Base-by-base conservation (phyloP, 768 basidiomycete genomes). In the Saitozyma podzolica region DNA sequence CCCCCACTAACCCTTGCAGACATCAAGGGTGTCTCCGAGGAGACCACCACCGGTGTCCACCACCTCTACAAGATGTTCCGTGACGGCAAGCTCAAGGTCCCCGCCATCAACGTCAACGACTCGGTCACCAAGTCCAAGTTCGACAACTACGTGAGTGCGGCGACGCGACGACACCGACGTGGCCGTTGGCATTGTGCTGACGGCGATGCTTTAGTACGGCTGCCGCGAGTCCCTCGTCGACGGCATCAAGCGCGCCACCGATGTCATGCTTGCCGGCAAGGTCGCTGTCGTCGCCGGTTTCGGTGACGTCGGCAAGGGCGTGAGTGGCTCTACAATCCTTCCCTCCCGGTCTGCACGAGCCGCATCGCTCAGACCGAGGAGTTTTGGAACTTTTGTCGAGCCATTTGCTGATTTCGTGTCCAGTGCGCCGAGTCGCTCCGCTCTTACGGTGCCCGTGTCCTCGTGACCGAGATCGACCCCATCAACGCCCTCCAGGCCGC, bases 111-210 rank as follows among this genome's bases (percentile, higher is more conserved):
- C 81, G 96, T 99, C 78, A 98, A 98, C 81, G 94, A 96, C 83
- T 96, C 95, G 6, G 96, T 99, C 77, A 99, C 96, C 69, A 99
- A 99, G 83, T 96, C 93, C 79, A 99, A 99, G 85, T 99, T 99
- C 80, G 82, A 82, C 79, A 81, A 81, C 80, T 80, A 77, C 73
- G 71, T 73, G 37, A 62, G 63, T 63, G n/a, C 9, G 1, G 3
- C 50, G 43, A n/a, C 29, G 58, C 65, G 5, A 29, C 29, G 29
- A 29, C 29, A 29, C 29, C 29, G 90, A 94, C 83, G 5, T 5
- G 29, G 29, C 2, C 29, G 29, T 5, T 29, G 29, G 29, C 29
- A 5, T 29, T 29, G 45, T 47, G 45, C 45, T 47, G 6, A 47
- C 45, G n/a, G 45, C 5, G 29, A 29, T 29, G 29, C 92, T 92